Base-by-base conservation (phyloP, 1,139 yeast genomes). In the Spathaspora sp. region DNA sequence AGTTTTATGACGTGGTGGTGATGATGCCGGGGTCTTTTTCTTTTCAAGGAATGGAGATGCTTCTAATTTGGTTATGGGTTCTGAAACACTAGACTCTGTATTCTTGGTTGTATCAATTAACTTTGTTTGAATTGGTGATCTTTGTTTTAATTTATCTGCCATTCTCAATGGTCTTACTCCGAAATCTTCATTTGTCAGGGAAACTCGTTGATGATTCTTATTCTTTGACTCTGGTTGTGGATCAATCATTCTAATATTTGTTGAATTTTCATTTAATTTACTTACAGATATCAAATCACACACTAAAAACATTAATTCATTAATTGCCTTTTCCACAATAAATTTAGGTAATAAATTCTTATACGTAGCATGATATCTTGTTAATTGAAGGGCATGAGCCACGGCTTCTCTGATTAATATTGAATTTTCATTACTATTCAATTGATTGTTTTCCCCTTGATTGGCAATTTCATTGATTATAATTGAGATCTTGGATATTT, bases 361-460 rank as follows among this genome's bases (percentile, higher is more conserved):
- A 51, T 87, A 84, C 6, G 82, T 69, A 1, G 89, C 82, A 63
- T 74, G 88, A 60, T 89, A 89, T 57, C 97, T 78, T 0, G 95
- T 80, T 0, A 93, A 80, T 4, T 96, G 83, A 43, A 91, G 81
- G 1, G 86, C 78, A 66, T 86, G 90, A 25, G 90, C 82, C 11
- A 88, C 80, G 0, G 95, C 77, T 43, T 86, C 87, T 47, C 89
- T 79, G 13, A 86, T 74, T 41, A 81, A 64, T 4, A 64, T 53
- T 1, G 74, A 53, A 56, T 67, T 50, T 57, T 68, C 65, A 61
- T 68, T 58, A 55, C 73, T 52, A 63, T 67, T 60, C 59, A 73
- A 51, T 16, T 65, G 63, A 18, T 60, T 58, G 34, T 55, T 53
- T 40, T 76, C 74, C 18, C 77, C 79, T 50, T 70, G 75, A 18